A percentile compares a stretch with the other conserved stretches of the same genome.
phyloP scores from a whole-genome alignment of 352 stramenopile genomes.

The Phytopythium vexans region DNA sequence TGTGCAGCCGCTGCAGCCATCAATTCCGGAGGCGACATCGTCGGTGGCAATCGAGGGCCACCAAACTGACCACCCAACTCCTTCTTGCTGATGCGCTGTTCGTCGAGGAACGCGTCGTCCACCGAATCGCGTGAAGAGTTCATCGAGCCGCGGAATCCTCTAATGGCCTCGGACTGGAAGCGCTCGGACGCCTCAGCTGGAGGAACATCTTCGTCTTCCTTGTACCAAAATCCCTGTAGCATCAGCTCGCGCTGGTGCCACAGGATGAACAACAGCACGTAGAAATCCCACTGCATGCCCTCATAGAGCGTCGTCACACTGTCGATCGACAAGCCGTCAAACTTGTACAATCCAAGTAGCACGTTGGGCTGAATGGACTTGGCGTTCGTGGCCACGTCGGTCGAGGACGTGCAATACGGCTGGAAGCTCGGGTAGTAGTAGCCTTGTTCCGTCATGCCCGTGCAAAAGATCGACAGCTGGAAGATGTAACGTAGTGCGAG shows the following conservation, averaged over 20 bases:
- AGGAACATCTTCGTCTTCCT: constrained; percentile 6
- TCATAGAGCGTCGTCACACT: constrained; percentile 50
- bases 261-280: constrained; percentile 70
- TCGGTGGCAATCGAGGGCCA: no score
- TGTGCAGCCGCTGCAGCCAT: background rate
- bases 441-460: constrained; percentile 42
- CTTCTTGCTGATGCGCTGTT: constrained; percentile 12
- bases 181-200: constrained; percentile 27
- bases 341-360: constrained; percentile 85
- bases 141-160: constrained; percentile 36
- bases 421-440: constrained; percentile 79
- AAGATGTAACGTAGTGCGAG: constrained; percentile 72
- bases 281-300: constrained; percentile 84
- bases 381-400: constrained; percentile 32
- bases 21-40: no score
- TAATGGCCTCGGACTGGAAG: constrained; percentile 44
- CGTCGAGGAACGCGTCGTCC: constrained; percentile 57
- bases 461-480: constrained; percentile 84
- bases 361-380: constrained; percentile 77
- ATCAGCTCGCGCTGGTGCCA: constrained; percentile 83
- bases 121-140: constrained; percentile 74
- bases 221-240: constrained; percentile 65
- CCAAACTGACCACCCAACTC: background rate
- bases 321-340: constrained; percentile 64
- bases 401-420: constrained; percentile 55